A percentile compares a stretch with the other conserved stretches of the same genome.
Evolutionary conservation across 2,329 filamentous ascomycete species (phyloP).

Genomic region (Fusarium sambucinum): DNA sequence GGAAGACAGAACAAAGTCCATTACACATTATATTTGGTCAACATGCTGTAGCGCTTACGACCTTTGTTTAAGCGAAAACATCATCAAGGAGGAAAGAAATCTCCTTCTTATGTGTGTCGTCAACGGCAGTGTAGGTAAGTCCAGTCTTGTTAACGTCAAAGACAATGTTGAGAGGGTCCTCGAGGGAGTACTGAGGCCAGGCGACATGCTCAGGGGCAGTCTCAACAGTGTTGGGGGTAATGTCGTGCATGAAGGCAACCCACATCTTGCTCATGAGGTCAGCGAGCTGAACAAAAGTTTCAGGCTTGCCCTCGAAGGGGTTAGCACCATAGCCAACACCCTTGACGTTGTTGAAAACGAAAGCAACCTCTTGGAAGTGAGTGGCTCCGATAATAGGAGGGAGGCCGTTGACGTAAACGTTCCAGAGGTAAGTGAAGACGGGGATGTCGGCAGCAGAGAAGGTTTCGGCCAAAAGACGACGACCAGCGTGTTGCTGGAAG

Average conservation of each 20-base stretch:
- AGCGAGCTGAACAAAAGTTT: constrained; percentile 55
- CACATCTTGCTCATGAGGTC: constrained; percentile 64
- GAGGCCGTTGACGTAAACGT: constrained; percentile 63
- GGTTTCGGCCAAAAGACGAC: constrained; percentile 64
- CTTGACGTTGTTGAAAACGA: constrained; percentile 56
- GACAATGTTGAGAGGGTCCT: constrained; percentile 59
- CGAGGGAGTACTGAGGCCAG: constrained; percentile 60
- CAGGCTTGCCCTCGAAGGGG: constrained; percentile 57
- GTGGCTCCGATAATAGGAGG: constrained; percentile 48
- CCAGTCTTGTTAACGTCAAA: constrained; percentile 62
- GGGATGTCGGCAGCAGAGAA: constrained; percentile 60
- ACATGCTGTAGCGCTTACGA: not conserved
- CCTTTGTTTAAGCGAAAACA: constrained; percentile 26
- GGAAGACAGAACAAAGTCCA: not conserved
- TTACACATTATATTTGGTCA: constrained; percentile 13
- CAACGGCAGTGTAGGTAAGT: constrained; percentile 56
- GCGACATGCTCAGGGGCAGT: constrained; percentile 5
- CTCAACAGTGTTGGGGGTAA: constrained; percentile 13
- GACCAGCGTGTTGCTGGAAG: constrained; percentile 65
- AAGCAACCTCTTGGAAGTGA: constrained; percentile 47
- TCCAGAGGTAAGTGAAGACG: constrained; percentile 66
- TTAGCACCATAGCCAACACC: constrained; percentile 56
- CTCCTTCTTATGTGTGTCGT: constrained; percentile 58
- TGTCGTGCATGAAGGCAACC: constrained; percentile 57
- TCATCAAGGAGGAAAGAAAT: constrained; percentile 54